Conservation (phyloP, 371 early-diverging fungal genomes). For the Choanephora cucurbitarum region DNA sequence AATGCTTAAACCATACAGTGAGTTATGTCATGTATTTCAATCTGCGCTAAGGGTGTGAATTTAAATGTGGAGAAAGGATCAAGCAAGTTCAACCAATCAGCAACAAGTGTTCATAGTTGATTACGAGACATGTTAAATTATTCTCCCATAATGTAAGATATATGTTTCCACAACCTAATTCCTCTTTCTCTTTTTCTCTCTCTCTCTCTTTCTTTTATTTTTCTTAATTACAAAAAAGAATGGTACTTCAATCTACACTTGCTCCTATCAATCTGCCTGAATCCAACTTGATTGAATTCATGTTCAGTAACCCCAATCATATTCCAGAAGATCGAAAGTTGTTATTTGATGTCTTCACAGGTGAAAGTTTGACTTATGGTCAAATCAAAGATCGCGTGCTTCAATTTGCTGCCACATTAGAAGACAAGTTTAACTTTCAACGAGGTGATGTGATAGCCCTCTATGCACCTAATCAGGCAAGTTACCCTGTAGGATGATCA, state of each 20-base stretch:
- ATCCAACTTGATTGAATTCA: conserved; percentile 17
- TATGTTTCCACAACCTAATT: too few relatives aligned
- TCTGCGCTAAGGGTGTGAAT: too few relatives aligned
- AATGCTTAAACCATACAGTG: too few relatives aligned
- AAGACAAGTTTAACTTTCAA: conserved; percentile 54
- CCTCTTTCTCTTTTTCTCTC: not conserved
- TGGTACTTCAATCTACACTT: conserved; percentile 24
- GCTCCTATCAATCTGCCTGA: conserved; percentile 19
- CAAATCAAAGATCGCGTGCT: conserved; percentile 57
- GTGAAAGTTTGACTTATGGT: conserved; percentile 59
- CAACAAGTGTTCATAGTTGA: not conserved
- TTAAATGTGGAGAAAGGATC: too few relatives aligned
- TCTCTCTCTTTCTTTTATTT: conserved; percentile 10
- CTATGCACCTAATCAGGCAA: conserved; percentile 72
- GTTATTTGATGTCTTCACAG: conserved; percentile 62
- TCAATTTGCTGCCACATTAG: conserved; percentile 74
- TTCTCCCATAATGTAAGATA: too few relatives aligned
- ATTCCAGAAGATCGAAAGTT: conserved; percentile 46
- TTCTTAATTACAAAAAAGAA: not conserved
- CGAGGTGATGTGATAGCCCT: conserved; percentile 70
- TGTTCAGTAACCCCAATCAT: conserved; percentile 21
- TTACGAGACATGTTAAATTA: too few relatives aligned
- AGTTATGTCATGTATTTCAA: too few relatives aligned
- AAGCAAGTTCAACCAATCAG: not conserved
- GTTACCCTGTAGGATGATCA: not conserved